Evolutionary conservation across 148 eudicot genomes (phyloP), one percentile per base, ranked within the genome.

Genomic region (Spergularia marina): DNA sequence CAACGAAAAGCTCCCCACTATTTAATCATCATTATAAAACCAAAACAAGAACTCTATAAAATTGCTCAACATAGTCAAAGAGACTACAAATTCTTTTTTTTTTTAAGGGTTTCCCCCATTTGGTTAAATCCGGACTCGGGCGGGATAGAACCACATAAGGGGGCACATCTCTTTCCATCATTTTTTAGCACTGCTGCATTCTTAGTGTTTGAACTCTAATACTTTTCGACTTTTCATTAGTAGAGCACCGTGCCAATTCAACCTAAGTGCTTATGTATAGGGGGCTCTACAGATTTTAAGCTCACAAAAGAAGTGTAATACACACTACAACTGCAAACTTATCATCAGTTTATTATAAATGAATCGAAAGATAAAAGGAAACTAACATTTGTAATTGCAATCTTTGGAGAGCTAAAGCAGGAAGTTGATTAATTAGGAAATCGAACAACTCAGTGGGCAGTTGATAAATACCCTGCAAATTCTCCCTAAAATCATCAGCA

Each of bases 401-500:
- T 63, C 79, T 87, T 34, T 82, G 88, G 73, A 93, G 88, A 9
- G 91, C 92, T 72, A 89, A 39, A 65, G 98, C 89, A 71, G 93
- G 89, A 40, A 93, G 70, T 47, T 78, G 82, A 52, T 81, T 81
- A 80, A 93, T 36, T 79, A 93, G 82, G 71, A 85, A 80, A 85
- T 93, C 92, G 68, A 91, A 84, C 76, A 93, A 77, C 47, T 91
- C 89, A 18, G 85, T 15, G 16, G 98, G 98, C 17, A 93, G 79
- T 59, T 86, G 86, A 76, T 86, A 86, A 68, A 91, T 73, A 66
- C 74, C 74, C 40, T 77, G 80, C 58, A 85, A 62, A 79, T 75
- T 41, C 74, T 52, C 74, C 57, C 76, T 70, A 70, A 81, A 78
- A 77, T 88, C n/a, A 41, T 49, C 76, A 67, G 75, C 77, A 72